phyloP scores from a whole-genome alignment of 352 stramenopile genomes.

The Blastocystis sp. region DNA sequence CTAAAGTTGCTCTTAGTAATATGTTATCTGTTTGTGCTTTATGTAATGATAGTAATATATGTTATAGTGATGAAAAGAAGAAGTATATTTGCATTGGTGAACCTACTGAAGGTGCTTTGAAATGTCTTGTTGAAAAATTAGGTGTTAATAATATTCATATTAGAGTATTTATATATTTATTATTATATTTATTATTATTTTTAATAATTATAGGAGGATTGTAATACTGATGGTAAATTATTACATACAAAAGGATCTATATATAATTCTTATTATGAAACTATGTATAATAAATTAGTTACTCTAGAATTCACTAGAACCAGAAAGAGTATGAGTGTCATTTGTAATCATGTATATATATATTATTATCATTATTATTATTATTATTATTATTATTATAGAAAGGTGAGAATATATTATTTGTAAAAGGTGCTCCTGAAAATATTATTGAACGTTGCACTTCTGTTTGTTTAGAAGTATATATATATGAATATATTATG shows the following conservation, averaged over 20 bases:
- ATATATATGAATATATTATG: neutral
- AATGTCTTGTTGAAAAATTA: conserved; percentile 78
- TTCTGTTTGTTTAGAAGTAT: conserved; percentile 59
- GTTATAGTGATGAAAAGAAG: conserved; percentile 49
- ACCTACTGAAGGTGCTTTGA: conserved; percentile 82
- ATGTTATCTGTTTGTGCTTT: conserved; percentile 48
- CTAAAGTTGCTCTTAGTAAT: conserved; percentile 39
- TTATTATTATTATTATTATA: neutral
- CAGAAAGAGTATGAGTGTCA: conserved; percentile 88
- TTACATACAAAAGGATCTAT: neutral
- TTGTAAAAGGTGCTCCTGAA: conserved; percentile 94
- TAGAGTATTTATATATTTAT: too few relatives aligned
- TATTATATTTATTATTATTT: too few relatives aligned
- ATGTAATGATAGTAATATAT: conserved; percentile 77
- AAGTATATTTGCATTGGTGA: conserved; percentile 70
- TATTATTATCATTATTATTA: conserved; percentile 39
- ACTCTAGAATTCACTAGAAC: conserved; percentile 83
- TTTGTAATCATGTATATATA: conserved; percentile 48
- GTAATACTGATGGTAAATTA: neutral
- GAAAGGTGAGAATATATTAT: conserved; percentile 65
- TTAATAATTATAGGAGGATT: conserved; percentile 23
- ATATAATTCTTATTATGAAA: conserved; percentile 36
- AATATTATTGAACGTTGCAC: conserved; percentile 79
- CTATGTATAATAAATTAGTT: conserved; percentile 64
- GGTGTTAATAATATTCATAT: too few relatives aligned